These are phyloP conservation scores for Venturia pyrina DNA, from an alignment of 2,329 filamentous ascomycete species.

Conservation along the genomic window DNA sequence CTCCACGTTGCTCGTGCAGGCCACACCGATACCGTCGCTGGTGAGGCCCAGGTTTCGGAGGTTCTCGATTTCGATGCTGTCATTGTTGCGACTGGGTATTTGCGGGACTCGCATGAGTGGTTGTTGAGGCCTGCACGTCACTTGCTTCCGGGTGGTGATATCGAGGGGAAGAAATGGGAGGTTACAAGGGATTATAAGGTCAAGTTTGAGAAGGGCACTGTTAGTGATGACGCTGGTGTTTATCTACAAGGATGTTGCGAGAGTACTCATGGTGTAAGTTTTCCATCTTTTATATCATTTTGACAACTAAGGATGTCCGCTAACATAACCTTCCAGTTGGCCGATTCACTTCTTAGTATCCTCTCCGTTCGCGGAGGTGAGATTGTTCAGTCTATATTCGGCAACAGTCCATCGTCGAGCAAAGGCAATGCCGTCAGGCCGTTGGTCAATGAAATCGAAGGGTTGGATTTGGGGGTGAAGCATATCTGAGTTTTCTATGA, in stretches of 20 bases:
- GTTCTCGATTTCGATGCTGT: slow-evolving; percentile 67
- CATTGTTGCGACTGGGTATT: slow-evolving; percentile 81
- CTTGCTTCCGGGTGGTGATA: slow-evolving; percentile 50
- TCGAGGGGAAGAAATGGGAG: slow-evolving; percentile 44
- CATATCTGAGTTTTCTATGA: neutral
- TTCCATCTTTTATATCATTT: slow-evolving; percentile 19
- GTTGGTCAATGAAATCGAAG: neutral
- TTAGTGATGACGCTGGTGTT: slow-evolving; percentile 65
- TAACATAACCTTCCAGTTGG: slow-evolving; percentile 43
- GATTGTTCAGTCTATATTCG: slow-evolving; percentile 68
- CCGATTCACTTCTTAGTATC: slow-evolving; percentile 72
- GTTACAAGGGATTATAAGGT: slow-evolving; percentile 74
- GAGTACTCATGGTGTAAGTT: slow-evolving; percentile 77
- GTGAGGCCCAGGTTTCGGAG: slow-evolving; percentile 41
- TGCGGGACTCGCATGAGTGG: slow-evolving; percentile 64
- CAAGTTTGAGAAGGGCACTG: slow-evolving; percentile 55
- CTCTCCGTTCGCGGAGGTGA: slow-evolving; percentile 66
- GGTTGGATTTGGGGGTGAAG: neutral
- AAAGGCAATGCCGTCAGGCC: neutral
- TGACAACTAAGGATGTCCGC: neutral
- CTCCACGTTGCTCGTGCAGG: slow-evolving; percentile 25
- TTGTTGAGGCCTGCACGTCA: slow-evolving; percentile 59
- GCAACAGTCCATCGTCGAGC: slow-evolving; percentile 15
- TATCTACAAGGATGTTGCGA: slow-evolving; percentile 95
- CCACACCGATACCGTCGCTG: slow-evolving; percentile 42